Evolutionary conservation across 306 rosid genomes (phyloP), one percentile per base, ranked within the genome.

Genomic region (Sophora flavescens): DNA sequence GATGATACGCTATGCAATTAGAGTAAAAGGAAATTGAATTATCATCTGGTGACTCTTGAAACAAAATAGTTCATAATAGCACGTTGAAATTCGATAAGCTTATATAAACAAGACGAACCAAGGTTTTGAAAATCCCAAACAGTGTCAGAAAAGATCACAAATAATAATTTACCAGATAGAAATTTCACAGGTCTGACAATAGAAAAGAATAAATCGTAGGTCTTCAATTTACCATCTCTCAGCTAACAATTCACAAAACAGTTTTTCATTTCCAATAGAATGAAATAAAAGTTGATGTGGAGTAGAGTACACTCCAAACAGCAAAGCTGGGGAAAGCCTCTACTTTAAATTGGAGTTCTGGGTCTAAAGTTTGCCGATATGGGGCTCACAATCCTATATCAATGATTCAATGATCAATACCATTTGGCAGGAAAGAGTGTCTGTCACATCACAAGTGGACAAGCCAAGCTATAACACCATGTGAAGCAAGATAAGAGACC

Each of bases 311-410:
- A 28, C 36, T 54, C 6, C 41, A 13, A 65, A 76, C 38, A 67
- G 45, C 32, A 26, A 53, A 13, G 63, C 54, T 26, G 33, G 16
- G 50, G 59, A 56, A 22, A 44, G 70, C 32, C 44, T 58, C 22
- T 14, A 17, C 33, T 58, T 35, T 45, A 18, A 59, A 35, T 58
- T 53, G 42, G 70, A 68, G 30, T 44, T 28, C 5, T 16, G 28
- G 2, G 33, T 52, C 64, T 41, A 72, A 4, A 42, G 13, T 15
- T 64, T 56, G 69, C 63, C 8, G 14, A 68, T 78, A 69, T 48
- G n/a, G 41, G 47, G 38, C 71, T 69, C 54, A 59, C n/a, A 12
- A 75, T 58, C 45, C 76, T 14, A 47, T 68, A 13, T 45, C 68
- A 22, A 22, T 22, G 22, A 22, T 22, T 22, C 22, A 22, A 22